These are phyloP conservation scores for Tolypocladium paradoxum DNA, from an alignment of 2,329 filamentous ascomycete species.

Conservation along the genomic window DNA sequence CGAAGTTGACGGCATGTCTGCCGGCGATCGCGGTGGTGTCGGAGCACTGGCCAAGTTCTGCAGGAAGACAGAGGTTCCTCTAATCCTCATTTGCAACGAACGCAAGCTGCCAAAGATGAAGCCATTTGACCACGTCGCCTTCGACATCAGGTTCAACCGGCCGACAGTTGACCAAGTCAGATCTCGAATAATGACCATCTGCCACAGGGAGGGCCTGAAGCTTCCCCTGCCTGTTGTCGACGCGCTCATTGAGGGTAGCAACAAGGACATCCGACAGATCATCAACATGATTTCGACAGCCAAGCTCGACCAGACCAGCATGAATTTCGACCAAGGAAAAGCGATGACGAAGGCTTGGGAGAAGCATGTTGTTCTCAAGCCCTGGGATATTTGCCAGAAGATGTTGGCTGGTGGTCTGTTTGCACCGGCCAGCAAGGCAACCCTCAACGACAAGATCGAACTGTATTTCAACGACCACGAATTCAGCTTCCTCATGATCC, in stretches of 20 bases:
- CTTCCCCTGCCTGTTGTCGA: conserved; percentile 76
- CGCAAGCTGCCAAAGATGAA: conserved; percentile 93
- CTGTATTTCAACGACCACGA: conserved; percentile 99
- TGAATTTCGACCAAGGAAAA: conserved; percentile 80
- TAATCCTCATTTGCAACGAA: conserved; percentile 98
- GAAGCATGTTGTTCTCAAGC: conserved; percentile 92
- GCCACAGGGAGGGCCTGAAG: conserved; percentile 81
- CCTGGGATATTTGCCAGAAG: conserved; percentile 95
- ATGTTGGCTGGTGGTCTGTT: conserved; percentile 85
- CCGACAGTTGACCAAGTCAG: conserved; percentile 87
- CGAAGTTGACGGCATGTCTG: conserved; percentile 98
- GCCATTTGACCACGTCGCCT: conserved; percentile 81
- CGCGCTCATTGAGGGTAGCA: conserved; percentile 87
- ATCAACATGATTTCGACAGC: conserved; percentile 97
- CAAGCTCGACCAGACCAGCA: conserved; percentile 70
- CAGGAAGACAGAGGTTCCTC: conserved; percentile 87
- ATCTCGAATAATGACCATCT: conserved; percentile 89
- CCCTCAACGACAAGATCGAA: conserved; percentile 94
- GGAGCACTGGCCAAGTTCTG: conserved; percentile 89
- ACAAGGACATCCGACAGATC: conserved; percentile 92
- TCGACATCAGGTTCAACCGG: conserved; percentile 76
- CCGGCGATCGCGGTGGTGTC: conserved; percentile 89
- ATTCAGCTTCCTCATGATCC: conserved; percentile 93
- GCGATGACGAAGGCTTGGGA: conserved; percentile 97
- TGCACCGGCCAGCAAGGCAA: conserved; percentile 68